Evolutionary conservation across 2,329 filamentous ascomycete genomes (phyloP).

Genomic region (Venturia effusa): DNA sequence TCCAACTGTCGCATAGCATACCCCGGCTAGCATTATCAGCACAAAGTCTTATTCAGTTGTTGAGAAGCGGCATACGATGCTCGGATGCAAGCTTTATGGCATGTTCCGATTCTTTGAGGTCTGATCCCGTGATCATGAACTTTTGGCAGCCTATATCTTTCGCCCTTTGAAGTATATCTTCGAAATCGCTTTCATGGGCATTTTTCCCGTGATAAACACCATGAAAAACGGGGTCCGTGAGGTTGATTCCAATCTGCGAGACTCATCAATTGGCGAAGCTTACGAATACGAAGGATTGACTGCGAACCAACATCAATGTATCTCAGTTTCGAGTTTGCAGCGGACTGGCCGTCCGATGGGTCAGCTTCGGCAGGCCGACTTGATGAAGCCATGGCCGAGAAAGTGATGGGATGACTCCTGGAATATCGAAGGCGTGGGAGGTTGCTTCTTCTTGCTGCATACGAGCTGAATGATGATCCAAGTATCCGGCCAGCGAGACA

Average conservation of each 20-base stretch:
- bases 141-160: constrained; percentile 71
- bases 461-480: neutral
- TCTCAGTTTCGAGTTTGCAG: constrained; percentile 15
- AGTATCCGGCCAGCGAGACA: neutral
- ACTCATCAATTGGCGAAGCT: constrained; percentile 10
- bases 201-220: constrained; percentile 75
- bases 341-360: neutral
- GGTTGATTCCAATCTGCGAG: constrained; percentile 75
- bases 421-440: neutral
- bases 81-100: constrained; percentile 63
- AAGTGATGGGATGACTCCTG: neutral
- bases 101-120: constrained; percentile 64
- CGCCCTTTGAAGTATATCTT: constrained; percentile 68
- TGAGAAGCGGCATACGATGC: constrained; percentile 48
- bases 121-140: constrained; percentile 87
- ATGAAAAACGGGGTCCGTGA: constrained; percentile 82
- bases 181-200: constrained; percentile 61
- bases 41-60: no score
- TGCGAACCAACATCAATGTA: constrained; percentile 34
- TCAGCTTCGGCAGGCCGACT: neutral
- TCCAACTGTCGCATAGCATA: constrained; percentile 82
- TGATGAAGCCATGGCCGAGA: neutral
- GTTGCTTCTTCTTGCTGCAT: neutral
- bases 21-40: constrained; percentile 45
- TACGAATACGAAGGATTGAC: neutral